Conservation (phyloP, 352 stramenopile genomes). For the Halophytophthora batemanensis region DNA sequence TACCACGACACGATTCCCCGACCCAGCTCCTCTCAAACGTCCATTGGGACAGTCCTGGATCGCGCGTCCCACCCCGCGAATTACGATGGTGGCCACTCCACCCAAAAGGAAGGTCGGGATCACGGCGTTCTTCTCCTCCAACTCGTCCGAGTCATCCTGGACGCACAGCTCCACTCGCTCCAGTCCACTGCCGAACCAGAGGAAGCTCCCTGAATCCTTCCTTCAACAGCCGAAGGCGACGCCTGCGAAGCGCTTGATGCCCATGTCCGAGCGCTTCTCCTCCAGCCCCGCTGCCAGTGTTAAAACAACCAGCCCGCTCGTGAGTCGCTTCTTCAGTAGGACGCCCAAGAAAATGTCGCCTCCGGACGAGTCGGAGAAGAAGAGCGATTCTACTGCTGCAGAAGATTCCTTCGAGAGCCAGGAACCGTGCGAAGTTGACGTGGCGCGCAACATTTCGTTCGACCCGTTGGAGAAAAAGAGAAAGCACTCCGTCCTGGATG, state of each 20-base stretch:
- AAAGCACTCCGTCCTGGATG: slow-evolving; percentile 8
- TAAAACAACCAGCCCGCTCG: slow-evolving; percentile 15
- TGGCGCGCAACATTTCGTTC: slow-evolving; percentile 52
- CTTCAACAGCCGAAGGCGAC: slow-evolving; percentile 17
- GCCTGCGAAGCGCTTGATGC: neutral
- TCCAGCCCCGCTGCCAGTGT: slow-evolving; percentile 1
- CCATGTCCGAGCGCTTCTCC: neutral
- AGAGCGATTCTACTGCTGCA: slow-evolving; percentile 6
- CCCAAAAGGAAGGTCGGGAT: slow-evolving; percentile 10
- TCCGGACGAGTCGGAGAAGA: slow-evolving; percentile 26
- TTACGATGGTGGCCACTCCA: slow-evolving; percentile 1
- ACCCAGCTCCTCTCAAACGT: neutral
- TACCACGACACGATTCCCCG: slow-evolving; percentile 41
- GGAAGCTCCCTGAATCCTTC: slow-evolving; percentile 25
- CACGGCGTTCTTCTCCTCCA: slow-evolving; percentile 24
- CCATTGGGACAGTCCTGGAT: slow-evolving; percentile 1
- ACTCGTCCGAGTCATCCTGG: slow-evolving; percentile 13
- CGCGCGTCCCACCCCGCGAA: neutral
- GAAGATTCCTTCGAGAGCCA: slow-evolving; percentile 52
- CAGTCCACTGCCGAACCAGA: slow-evolving; percentile 7
- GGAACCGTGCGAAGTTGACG: slow-evolving; percentile 40
- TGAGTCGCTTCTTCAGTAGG: slow-evolving; percentile 46
- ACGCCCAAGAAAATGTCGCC: slow-evolving; percentile 27
- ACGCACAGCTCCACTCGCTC: slow-evolving; percentile 17
- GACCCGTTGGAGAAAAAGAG: slow-evolving; percentile 39